phyloP scores from a whole-genome alignment of 495 filamentous ascomycete species.

The Hypoxylon subgilvum region DNA sequence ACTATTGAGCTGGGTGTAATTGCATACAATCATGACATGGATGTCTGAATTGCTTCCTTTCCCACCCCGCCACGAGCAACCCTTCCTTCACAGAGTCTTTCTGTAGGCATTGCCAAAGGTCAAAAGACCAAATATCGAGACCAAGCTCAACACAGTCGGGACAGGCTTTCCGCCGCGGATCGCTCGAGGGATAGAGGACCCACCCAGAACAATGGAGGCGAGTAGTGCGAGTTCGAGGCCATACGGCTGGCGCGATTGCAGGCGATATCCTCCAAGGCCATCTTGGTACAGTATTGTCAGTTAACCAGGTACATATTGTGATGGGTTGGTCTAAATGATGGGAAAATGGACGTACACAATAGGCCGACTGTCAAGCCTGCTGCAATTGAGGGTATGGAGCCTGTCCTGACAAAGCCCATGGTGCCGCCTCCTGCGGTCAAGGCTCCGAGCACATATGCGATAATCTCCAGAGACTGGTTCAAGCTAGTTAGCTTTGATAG shows the following conservation, averaged over 20 bases:
- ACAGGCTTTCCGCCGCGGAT: conserved; percentile 79
- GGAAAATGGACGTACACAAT: conserved; percentile 48
- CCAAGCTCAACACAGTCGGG: conserved; percentile 71
- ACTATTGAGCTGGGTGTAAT: background rate
- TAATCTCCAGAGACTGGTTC: conserved; percentile 35
- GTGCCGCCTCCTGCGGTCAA: conserved; percentile 86
- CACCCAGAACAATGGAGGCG: conserved; percentile 81
- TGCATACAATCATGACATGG: background rate
- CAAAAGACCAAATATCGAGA: conserved; percentile 64
- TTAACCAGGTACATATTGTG: background rate
- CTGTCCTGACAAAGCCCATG: conserved; percentile 79
- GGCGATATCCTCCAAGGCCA: conserved; percentile 71
- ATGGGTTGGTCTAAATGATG: background rate
- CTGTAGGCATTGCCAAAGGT: conserved; percentile 66
- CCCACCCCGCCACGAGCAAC: conserved; percentile 1
- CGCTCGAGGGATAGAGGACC: conserved; percentile 81
- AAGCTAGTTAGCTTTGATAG: conserved; percentile 13
- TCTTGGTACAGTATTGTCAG: conserved; percentile 47
- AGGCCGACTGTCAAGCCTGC: conserved; percentile 83
- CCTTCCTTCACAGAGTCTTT: conserved; percentile 37
- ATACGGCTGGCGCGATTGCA: conserved; percentile 68
- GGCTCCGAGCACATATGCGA: conserved; percentile 75
- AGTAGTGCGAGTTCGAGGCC: conserved; percentile 78
- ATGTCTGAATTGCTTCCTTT: background rate
- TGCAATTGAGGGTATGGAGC: conserved; percentile 81